phyloP scores from a whole-genome alignment of 345 rosid species.

The Syzygium oleosum region DNA sequence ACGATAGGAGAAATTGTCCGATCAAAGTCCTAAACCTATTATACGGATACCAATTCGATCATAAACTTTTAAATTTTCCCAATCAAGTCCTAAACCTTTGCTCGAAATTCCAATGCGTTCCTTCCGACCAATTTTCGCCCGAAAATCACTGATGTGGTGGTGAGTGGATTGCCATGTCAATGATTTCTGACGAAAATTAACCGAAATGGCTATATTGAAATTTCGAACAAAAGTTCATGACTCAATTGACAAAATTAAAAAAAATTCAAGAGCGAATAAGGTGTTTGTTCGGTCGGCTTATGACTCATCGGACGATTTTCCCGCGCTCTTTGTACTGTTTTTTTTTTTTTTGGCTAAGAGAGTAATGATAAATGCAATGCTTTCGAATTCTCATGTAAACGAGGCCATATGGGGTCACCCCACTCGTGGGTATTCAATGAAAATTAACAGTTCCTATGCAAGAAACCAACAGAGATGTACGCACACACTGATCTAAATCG shows the following conservation, averaged over 20 bases:
- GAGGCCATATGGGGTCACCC: background rate
- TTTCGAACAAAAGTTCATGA: background rate
- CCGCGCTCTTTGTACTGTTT: background rate
- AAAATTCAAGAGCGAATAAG: background rate
- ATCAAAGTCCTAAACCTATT: background rate
- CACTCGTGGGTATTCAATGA: background rate
- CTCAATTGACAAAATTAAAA: background rate
- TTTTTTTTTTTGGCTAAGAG: background rate
- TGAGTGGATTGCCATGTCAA: background rate
- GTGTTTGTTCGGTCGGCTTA: fast-evolving
- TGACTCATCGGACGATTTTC: background rate
- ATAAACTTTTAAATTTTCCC: fast-evolving
- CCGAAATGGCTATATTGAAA: no score
- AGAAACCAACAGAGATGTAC: background rate
- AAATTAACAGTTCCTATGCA: background rate
- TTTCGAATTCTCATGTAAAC: background rate
- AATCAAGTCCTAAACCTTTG: fast-evolving
- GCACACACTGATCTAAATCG: background rate
- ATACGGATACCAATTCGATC: no score
- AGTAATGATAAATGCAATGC: background rate
- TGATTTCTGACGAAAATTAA: no score
- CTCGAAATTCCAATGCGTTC: fast-evolving
- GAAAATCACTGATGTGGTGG: fast-evolving
- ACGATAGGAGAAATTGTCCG: no score
- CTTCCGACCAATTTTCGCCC: fast-evolving